Percentiles rank a stretch among this genome's conserved stretches.
Conservation (phyloP, 768 basidiomycete genomes). For the Lentinula boryana region DNA sequence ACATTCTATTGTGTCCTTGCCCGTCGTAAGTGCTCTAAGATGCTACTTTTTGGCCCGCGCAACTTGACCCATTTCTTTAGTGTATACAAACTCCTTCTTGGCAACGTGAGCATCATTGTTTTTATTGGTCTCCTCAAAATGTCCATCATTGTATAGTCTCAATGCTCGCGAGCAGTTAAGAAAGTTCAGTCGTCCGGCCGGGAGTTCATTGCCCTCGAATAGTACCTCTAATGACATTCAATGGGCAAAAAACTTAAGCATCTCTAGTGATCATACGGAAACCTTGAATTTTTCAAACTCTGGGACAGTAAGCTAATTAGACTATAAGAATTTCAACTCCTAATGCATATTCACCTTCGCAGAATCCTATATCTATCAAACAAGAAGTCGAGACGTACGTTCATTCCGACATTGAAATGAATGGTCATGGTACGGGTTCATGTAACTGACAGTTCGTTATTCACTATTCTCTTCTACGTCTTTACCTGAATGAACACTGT, state of each 20-base stretch:
- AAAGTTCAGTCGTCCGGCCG: neutral
- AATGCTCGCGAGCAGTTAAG: conserved; percentile 1
- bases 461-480: too few relatives aligned
- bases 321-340: neutral
- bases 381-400: neutral
- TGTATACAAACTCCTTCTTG: conserved; percentile 2
- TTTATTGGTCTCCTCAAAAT: neutral
- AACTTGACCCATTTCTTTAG: neutral
- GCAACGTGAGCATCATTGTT: neutral
- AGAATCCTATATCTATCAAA: neutral
- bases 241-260: neutral
- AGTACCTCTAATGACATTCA: neutral
- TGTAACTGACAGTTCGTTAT: too few relatives aligned
- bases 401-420: neutral
- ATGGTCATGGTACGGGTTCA: too few relatives aligned
- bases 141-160: neutral
- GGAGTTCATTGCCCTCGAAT: neutral
- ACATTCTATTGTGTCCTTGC: conserved; percentile 4
- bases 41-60: too few relatives aligned
- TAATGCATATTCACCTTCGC: neutral
- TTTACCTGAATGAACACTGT: too few relatives aligned
- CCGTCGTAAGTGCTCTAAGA: neutral
- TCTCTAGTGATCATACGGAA: neutral
- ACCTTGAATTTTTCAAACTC: neutral
- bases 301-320: neutral